Conservation (phyloP, 2,329 filamentous ascomycete genomes). For the Cordyceps fumosorosea region DNA sequence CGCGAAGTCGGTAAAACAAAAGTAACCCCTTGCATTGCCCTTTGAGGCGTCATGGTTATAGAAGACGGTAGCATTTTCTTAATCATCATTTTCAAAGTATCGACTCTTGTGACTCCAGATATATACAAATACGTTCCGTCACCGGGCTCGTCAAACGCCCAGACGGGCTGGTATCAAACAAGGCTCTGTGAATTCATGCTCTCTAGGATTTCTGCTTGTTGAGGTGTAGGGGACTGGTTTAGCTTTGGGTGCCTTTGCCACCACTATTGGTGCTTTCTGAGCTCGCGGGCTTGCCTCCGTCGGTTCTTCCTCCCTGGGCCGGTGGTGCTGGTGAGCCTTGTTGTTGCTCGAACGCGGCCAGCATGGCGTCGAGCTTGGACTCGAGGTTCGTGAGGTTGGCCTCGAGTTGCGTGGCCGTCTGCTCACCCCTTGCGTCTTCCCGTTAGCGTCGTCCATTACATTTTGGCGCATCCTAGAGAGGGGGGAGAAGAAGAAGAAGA, state of each 20-base stretch:
- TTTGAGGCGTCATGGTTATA: neutral
- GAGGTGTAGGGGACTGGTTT: neutral
- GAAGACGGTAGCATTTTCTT: neutral
- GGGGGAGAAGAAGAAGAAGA: neutral
- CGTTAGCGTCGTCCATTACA: neutral
- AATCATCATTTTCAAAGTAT: neutral
- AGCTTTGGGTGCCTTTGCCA: neutral
- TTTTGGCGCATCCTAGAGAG: too few species aligned
- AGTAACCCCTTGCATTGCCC: neutral
- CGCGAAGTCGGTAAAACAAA: neutral
- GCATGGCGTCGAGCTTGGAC: constrained; percentile 47
- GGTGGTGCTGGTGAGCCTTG: neutral
- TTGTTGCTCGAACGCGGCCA: constrained; percentile 39
- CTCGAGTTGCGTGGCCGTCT: constrained; percentile 47
- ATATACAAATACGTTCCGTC: too few species aligned
- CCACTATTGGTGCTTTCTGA: neutral
- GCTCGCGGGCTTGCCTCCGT: neutral
- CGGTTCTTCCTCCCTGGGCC: neutral
- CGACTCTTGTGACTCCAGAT: too few species aligned
- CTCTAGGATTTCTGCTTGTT: too few species aligned
- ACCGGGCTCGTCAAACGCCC: too few species aligned
- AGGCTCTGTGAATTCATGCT: too few species aligned
- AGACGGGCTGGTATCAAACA: too few species aligned
- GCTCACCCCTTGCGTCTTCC: constrained; percentile 40
- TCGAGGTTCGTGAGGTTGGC: constrained; percentile 46